Percentiles rank a stretch among this genome's conserved stretches.
phyloP scores from a whole-genome alignment of 2,329 filamentous ascomycete species.

The Xylariaceae sp. region DNA sequence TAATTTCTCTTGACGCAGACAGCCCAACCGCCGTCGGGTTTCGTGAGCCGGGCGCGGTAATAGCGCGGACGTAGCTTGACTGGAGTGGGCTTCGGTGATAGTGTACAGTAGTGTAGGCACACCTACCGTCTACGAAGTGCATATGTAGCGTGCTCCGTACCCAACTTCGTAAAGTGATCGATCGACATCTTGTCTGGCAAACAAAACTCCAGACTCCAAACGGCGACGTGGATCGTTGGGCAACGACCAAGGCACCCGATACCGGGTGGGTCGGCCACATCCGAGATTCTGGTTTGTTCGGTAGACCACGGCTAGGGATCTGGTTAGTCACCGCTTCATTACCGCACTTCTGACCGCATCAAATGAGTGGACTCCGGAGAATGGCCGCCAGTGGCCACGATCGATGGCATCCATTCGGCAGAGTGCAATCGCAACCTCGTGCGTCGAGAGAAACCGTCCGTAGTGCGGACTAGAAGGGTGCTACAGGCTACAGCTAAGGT shows the following conservation, averaged over 20 bases:
- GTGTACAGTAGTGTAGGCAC: too few species aligned
- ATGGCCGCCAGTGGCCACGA: too few species aligned
- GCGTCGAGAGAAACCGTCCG: too few species aligned
- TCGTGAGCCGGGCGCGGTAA: conserved; percentile 10
- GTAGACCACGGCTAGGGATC: background rate
- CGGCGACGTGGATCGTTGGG: background rate
- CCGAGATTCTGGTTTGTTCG: background rate
- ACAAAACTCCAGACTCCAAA: background rate
- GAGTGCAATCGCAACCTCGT: too few species aligned
- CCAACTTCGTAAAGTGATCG: background rate
- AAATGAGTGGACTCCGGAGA: too few species aligned
- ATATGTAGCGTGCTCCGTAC: background rate
- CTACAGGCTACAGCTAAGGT: too few species aligned
- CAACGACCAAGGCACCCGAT: background rate
- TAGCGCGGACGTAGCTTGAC: conserved; percentile 10
- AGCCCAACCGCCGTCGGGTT: background rate
- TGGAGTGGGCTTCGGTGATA: background rate
- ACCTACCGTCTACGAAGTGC: too few species aligned
- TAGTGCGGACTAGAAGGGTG: too few species aligned
- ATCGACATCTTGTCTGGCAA: background rate
- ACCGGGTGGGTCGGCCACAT: background rate
- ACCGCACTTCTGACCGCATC: background rate
- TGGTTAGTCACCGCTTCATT: background rate
- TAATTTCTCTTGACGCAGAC: background rate
- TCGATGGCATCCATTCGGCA: too few species aligned